A percentile compares a stretch with the other conserved stretches of the same genome.
Conservation (phyloP, 345 rosid species). For the Linum usitatissimum region DNA sequence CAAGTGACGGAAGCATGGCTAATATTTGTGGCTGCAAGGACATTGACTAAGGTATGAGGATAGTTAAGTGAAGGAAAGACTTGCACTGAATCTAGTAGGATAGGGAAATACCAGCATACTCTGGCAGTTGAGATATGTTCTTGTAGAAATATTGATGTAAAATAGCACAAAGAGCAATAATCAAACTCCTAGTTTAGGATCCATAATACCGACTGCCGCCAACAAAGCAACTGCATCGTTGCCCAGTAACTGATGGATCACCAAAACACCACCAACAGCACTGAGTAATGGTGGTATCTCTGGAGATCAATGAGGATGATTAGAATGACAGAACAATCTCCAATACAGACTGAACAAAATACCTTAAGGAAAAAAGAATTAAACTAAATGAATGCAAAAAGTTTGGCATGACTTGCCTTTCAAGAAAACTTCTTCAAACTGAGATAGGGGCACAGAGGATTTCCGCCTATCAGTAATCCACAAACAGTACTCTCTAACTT, state of each 20-base stretch:
- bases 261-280: slow-evolving; percentile 53
- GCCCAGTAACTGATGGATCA: slow-evolving; percentile 57
- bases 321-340: background rate
- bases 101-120: slow-evolving; percentile 50
- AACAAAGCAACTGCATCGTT: slow-evolving; percentile 48
- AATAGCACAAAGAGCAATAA: slow-evolving; percentile 61
- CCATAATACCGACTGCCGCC: slow-evolving; percentile 45
- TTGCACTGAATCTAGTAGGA: slow-evolving; percentile 9
- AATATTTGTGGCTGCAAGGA: slow-evolving; percentile 61
- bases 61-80: slow-evolving; percentile 6
- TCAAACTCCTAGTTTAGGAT: slow-evolving; percentile 66
- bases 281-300: slow-evolving; percentile 57
- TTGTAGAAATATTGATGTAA: slow-evolving; percentile 60
- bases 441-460: slow-evolving; percentile 27
- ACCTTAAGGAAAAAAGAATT: background rate
- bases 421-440: slow-evolving; percentile 28
- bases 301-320: slow-evolving; percentile 15
- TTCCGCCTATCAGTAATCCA: slow-evolving; percentile 42
- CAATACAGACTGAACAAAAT: background rate
- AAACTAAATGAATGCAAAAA: background rate
- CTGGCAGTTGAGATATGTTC: slow-evolving; percentile 30
- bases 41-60: slow-evolving; percentile 4
- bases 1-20: slow-evolving; percentile 75
- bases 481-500: slow-evolving; percentile 47
- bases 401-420: slow-evolving; percentile 20